Percentiles rank a stretch among this genome's conserved stretches.
These are phyloP conservation scores for Neolentinus lepideus DNA, from an alignment of 1,284 basidiomycete species.

Conservation along the genomic window DNA sequence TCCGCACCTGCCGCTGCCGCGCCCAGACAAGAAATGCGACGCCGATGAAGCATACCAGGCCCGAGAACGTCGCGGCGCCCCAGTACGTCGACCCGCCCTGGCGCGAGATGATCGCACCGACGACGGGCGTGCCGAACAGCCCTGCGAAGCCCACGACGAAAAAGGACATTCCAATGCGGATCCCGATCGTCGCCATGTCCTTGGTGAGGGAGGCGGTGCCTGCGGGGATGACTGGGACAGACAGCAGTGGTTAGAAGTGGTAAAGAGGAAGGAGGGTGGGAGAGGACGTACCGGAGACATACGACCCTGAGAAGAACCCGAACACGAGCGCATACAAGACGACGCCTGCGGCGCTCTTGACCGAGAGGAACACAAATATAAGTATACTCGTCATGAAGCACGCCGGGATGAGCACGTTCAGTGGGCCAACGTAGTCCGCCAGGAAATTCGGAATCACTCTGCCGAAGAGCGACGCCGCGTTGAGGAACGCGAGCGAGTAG, in stretches of 20 bases:
- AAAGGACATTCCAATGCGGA: slow-evolving; percentile 4
- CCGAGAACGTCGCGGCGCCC: slow-evolving; percentile 2
- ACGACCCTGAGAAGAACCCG: slow-evolving; percentile 6
- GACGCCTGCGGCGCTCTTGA: not conserved
- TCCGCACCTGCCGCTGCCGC: slow-evolving; percentile 1
- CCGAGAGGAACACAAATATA: slow-evolving; percentile 1
- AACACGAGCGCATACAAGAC: slow-evolving; percentile 6
- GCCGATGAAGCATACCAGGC: not conserved
- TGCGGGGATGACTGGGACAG: not conserved
- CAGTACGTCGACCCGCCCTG: slow-evolving; percentile 1
- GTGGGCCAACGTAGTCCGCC: slow-evolving; percentile 5
- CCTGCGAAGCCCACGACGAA: not conserved
- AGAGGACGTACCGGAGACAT: slow-evolving; percentile 1
- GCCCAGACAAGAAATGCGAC: not conserved
- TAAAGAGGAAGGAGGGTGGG: not conserved
- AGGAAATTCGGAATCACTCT: slow-evolving; percentile 7
- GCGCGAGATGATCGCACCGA: not conserved
- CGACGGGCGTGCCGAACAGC: slow-evolving; percentile 2
- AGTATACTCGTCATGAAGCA: slow-evolving; percentile 2
- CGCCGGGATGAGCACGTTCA: slow-evolving; percentile 7
- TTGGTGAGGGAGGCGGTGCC: not conserved
- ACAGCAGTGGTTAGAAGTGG: not conserved
- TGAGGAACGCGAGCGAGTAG: slow-evolving; percentile 8
- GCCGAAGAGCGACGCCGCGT: slow-evolving; percentile 7
- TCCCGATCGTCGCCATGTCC: slow-evolving; percentile 3